Evolutionary conservation across 1,139 yeast species (phyloP), one percentile per base, ranked within the genome.

Genomic region (Pichia sp.): DNA sequence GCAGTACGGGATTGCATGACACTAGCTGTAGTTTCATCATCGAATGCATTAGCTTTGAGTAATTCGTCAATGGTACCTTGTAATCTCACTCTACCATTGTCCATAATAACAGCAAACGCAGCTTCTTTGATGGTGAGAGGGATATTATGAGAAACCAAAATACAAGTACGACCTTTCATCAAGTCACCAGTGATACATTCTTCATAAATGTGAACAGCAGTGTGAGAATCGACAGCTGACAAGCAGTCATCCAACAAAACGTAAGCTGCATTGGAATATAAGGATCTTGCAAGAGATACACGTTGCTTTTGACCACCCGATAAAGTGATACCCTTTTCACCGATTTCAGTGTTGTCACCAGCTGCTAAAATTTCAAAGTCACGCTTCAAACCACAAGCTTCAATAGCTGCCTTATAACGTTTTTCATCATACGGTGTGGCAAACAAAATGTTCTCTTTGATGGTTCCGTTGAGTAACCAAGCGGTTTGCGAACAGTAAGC

Each of bases 291-390:
- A 57, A 93, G 77, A 1, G 97, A 90, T 46, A 92, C 93, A 72
- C 98, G 83, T 73, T 93, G 98, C 70, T 93, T 93, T 73, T 93
- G 98, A 55, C 99, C 99, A 64, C 99, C 99, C 45, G 97, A 90
- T 55, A 93, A 77, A 0, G 97, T 86, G 56, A 93, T 90, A 70
- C 99, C 99, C 75, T 92, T 92, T 71, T 93, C 99, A 63, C 98
- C 98, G 55, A 87, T 87, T 53, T 77, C 77, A 45, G 82, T 72
- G 49, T 82, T 77, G 61, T 81, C 85, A 42, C 83, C 83, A 45
- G 69, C 71, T 57, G 82, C 80, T 61, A 87, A 74, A 57, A 86
- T 85, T 66, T 84, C 82, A 58, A 93, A 80, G 72, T 93, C 98
- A 65, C 97, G 85, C 49, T 77, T 70, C 62, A 93, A 79, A 16